Base-by-base conservation (phyloP, 2,329 filamentous ascomycete species). In the Fusarium transvaalense region DNA sequence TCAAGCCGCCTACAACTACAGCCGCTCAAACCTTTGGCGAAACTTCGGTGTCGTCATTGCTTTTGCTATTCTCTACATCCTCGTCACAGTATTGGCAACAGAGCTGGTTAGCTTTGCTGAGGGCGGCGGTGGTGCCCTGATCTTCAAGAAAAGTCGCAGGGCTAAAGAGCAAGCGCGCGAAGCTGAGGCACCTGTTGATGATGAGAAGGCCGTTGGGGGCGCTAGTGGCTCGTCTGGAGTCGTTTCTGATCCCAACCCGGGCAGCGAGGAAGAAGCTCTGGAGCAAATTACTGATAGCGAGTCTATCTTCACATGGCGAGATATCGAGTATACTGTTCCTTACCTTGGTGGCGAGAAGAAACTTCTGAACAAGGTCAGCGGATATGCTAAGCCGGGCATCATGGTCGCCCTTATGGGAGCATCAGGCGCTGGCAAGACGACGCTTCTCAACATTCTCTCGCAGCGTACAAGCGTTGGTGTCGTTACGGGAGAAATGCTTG, bases 351-450 rank as follows among this genome's bases (percentile, higher is more conserved):
- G 78, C 1, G 73, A 77, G 23, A 76, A 76, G 52, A 71, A 75
- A 35, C 72, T 82, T 1, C 72, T 78, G 13, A 74, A 76, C 57
- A 74, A 88, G 7, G 87, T 96, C 61, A 90, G 84, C 59, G 93
- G 93, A 2, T 95, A 92, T 70, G 92, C 89, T 2, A 94, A 93
- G 74, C 93, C 93, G 1, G 92, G 93, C 19, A 80, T 91, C 19
- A 89, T 97, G 86, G 89, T 93, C 42, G 93, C 93, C 0, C 82
- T 97, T 2, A 92, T 96, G 84, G 93, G 93, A 55, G 91, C 91
- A 3, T 92, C 88, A 6, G 92, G 92, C 42, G 93, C 93, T 10
- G 93, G 93, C 14, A 97, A 97, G 80, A 94, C 92, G 0, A 96
- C 93, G 0, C 81, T 97, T 0, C 83, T 97, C 19, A 94, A 96